Base-by-base conservation (phyloP, 495 filamentous ascomycete genomes). In the Umbilicaria muhlenbergii region DNA sequence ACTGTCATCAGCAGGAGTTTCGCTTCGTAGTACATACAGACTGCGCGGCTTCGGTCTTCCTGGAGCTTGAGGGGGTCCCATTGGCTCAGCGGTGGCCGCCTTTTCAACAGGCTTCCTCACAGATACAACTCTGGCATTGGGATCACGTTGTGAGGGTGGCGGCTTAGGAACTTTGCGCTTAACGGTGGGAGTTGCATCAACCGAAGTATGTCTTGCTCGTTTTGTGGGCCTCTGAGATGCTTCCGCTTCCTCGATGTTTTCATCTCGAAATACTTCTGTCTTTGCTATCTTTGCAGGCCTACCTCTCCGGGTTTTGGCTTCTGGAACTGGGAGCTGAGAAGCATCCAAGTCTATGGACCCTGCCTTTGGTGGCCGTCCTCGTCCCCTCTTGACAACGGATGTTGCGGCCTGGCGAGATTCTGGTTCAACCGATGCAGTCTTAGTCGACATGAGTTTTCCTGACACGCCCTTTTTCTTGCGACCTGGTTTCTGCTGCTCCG, bases 1-100 rank as follows among this genome's bases (percentile, higher is more conserved):
- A 24, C 58, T 54, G 35, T 70, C 67, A 44, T 75, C 62, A 12
- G 59, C 56, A 17, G 75, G 81, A 0, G 69, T 75, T 51, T 85
- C 79, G 40, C 77, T 74, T 38, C 84, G 82, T 41, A 81, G 64
- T 42, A 85, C 79, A 43, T 82, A 72, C 3, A 88, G 66, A 40
- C 77, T 79, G 43, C 77, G 75, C 34, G 65, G 65, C 47, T 63
- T 74, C 46, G 53, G 41, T 12, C 41, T 19, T 32, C 15, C 15
- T 21, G 8, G 34, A 12, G 32, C 12, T 43, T 15, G 34, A 11
- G 41, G 41, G 18, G 41, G 41, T 17, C 19, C 16, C 41, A 43
- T 43, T 3, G 39, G 12, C 12, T 13, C 39, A 4, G 18, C 28
- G 24, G 37, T 41, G 32, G 21, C 34, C 11, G 32, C 32, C 13